A percentile compares a stretch with the other conserved stretches of the same genome.
phyloP scores from a whole-genome alignment of 2,329 filamentous ascomycete genomes.

The Phaeosphaeria sp. region DNA sequence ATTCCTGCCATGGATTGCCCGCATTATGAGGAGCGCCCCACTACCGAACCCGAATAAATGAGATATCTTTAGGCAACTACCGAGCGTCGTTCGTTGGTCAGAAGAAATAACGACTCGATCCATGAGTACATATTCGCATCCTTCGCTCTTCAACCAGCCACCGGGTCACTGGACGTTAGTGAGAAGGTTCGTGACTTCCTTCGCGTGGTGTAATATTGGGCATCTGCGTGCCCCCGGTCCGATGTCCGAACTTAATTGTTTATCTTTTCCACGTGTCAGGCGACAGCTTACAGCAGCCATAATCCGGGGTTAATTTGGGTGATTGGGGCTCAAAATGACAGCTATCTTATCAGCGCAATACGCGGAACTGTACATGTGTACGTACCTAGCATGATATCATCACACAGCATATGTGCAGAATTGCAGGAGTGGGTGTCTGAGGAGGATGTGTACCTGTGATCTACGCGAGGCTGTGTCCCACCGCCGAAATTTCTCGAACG shows the following conservation, averaged over 20 bases:
- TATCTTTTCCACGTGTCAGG: slow-evolving; percentile 5
- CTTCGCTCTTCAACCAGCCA: neutral
- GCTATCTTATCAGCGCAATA: neutral
- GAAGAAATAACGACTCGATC: neutral
- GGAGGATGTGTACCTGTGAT: neutral
- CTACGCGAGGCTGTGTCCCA: neutral
- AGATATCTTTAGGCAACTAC: neutral
- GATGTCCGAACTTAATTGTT: slow-evolving; percentile 4
- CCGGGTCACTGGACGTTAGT: neutral
- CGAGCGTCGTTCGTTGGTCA: neutral
- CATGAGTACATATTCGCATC: neutral
- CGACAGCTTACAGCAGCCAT: slow-evolving; percentile 2
- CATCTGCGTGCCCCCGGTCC: neutral
- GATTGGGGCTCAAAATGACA: neutral
- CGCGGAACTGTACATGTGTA: neutral
- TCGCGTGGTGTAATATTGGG: neutral
- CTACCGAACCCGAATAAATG: neutral
- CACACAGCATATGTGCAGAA: neutral
- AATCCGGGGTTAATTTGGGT: slow-evolving; percentile 8
- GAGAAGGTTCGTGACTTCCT: neutral
- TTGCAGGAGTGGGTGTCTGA: neutral
- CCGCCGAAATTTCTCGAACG: neutral
- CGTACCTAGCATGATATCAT: slow-evolving; percentile 4
- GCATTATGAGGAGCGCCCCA: slow-evolving; percentile 1
- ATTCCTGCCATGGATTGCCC: slow-evolving; percentile 1